phyloP scores from a whole-genome alignment of 2,329 filamentous ascomycete genomes.

The Magnaporthiopsis incrustans region DNA sequence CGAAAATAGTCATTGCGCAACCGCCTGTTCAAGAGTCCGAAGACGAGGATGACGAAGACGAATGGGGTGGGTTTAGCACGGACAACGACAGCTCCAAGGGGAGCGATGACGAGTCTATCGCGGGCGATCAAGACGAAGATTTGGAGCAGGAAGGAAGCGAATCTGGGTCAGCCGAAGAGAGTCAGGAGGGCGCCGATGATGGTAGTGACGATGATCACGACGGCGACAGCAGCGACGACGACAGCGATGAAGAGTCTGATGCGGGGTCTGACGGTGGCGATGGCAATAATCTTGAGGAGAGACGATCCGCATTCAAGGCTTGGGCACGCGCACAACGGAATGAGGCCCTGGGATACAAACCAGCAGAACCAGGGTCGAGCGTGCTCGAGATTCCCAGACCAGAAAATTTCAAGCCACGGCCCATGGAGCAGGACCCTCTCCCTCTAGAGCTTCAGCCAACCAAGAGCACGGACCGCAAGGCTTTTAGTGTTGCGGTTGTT shows the following conservation, averaged over 20 bases:
- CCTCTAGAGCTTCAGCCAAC: conserved; percentile 58
- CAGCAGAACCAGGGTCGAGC: conserved; percentile 31
- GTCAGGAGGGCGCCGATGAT: conserved; percentile 18
- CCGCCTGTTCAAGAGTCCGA: conserved; percentile 36
- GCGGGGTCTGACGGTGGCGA: conserved; percentile 20
- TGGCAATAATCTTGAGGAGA: conserved; percentile 21
- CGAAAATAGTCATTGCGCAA: conserved; percentile 30
- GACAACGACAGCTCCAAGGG: conserved; percentile 21
- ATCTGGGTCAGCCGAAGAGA: conserved; percentile 14
- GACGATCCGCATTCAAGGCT: conserved; percentile 71
- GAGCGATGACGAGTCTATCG: conserved; percentile 16
- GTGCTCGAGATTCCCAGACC: conserved; percentile 45
- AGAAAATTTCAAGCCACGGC: conserved; percentile 57
- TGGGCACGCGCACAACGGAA: conserved; percentile 67
- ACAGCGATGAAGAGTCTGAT: conserved; percentile 14
- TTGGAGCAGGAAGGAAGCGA: conserved; percentile 19
- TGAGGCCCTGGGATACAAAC: conserved; percentile 62
- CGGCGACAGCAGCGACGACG: conserved; percentile 20
- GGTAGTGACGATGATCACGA: conserved; percentile 22
- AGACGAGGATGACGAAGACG: conserved; percentile 34
- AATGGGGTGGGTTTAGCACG: conserved; percentile 57
- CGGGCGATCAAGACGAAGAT: conserved; percentile 19
- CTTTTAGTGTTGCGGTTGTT: conserved; percentile 64
- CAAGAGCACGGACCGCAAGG: conserved; percentile 56
- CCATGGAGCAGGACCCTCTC: conserved; percentile 62